Base-by-base conservation (phyloP, 2,329 filamentous ascomycete genomes). In the Fusarium tanahbumbuense region DNA sequence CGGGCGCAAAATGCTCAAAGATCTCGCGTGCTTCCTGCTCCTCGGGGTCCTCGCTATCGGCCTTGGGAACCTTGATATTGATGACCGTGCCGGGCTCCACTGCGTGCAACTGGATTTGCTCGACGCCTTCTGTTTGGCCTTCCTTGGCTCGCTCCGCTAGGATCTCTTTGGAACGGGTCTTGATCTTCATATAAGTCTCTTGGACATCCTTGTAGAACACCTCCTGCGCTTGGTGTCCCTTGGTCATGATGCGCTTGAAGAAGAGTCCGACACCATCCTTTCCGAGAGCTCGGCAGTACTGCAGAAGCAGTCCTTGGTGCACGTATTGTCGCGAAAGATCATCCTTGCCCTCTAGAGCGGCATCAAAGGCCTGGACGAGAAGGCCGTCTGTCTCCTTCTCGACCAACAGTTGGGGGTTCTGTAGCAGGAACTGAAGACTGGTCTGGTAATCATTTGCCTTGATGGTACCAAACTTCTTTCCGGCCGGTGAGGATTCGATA, bases 101-200 rank as follows among this genome's bases (percentile, higher is more conserved):
- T 16, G 96, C 95, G 78, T 99, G 96, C 48, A 99, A 87, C 81
- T 99, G 97, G 73, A 99, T 99, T 81, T 98, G 95, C 83, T 99
- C 96, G 12, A 97, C 92, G 22, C 91, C 93, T 41, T 91, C 92
- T 63, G 83, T 81, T 42, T 79, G 83, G 5, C 78, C 82, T 56
- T 87, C 85, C 68, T 82, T 83, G 18, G 84, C 85, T 64, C 84
- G 79, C 80, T 89, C 82, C 20, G 82, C 80, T 57, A 85, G 80
- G 69, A 97, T 91, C 79, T 97, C 93, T 9, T 87, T 85, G 2
- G 92, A 90, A 49, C 96, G 89, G 27, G 85, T 90, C 75, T 89
- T 90, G 80, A 99, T 98, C 56, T 91, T 89, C 75, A 86, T 85
- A 81, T 97, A 98, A 5, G 94, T 98, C 41, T 91, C 90, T 76